phyloP scores from a whole-genome alignment of 495 filamentous ascomycete species.

The Stereocaulon alpinum region DNA sequence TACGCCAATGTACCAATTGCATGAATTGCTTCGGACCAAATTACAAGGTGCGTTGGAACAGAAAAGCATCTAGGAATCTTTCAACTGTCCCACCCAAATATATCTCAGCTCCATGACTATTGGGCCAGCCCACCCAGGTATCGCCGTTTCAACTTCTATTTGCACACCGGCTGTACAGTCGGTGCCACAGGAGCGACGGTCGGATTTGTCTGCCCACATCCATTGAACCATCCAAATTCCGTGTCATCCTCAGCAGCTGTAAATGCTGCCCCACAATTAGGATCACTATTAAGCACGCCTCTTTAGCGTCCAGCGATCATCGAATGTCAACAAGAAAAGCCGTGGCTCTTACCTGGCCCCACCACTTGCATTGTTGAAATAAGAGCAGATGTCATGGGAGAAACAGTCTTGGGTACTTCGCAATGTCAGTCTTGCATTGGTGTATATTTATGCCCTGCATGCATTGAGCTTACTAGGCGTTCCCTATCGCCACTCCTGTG shows the following conservation, averaged over 20 bases:
- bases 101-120: too few species aligned
- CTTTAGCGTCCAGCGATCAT: neutral
- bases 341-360: constrained; percentile 11
- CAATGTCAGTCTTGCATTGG: neutral
- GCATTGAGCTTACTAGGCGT: constrained; percentile 13
- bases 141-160: neutral
- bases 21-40: too few species aligned
- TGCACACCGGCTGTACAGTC: constrained; percentile 2
- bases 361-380: constrained; percentile 20
- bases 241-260: constrained; percentile 14
- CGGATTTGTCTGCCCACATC: constrained; percentile 14
- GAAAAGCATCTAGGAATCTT: too few species aligned
- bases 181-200: constrained; percentile 1
- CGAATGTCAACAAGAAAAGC: too few species aligned
- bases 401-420: constrained; percentile 21
- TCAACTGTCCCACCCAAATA: too few species aligned
- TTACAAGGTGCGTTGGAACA: too few species aligned
- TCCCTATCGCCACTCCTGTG: constrained; percentile 12
- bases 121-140: neutral
- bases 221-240: neutral
- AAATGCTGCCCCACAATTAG: constrained; percentile 19
- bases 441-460: too few species aligned
- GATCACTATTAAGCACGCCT: constrained; percentile 8
- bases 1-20: too few species aligned
- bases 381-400: constrained; percentile 21